Evolutionary conservation across 441 rosid species (phyloP).

Genomic region (Euphorbia corollata): DNA sequence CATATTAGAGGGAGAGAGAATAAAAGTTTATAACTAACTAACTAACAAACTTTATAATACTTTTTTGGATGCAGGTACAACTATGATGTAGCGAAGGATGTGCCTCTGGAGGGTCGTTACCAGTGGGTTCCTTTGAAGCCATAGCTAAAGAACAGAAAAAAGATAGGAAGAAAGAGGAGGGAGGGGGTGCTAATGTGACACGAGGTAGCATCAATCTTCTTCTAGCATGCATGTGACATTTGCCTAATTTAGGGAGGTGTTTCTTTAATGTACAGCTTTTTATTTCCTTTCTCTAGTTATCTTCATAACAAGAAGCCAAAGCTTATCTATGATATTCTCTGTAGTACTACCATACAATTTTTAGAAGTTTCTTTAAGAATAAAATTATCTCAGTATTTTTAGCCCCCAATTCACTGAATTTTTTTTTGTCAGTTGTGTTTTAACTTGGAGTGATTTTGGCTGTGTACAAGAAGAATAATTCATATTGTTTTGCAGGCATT

Average conservation of each 20-base stretch:
- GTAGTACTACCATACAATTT: neutral
- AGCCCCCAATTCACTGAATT: neutral
- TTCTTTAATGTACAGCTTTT: conserved; percentile 26
- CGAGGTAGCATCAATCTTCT: conserved; percentile 22
- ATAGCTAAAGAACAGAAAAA: neutral
- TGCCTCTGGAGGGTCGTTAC: conserved; percentile 70
- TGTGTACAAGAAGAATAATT: neutral
- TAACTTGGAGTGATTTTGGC: conserved; percentile 8
- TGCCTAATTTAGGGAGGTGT: conserved; percentile 15
- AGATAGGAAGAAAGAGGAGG: neutral
- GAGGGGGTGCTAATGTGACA: conserved; percentile 28
- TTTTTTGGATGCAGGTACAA: conserved; percentile 48
- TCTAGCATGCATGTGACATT: conserved; percentile 11
- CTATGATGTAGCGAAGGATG: conserved; percentile 55
- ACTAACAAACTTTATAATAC: conserved; percentile 17
- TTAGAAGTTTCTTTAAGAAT: conserved; percentile 9
- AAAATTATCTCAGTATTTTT: conserved; percentile 1
- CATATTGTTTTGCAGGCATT: conserved; percentile 11
- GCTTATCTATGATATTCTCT: conserved; percentile 2
- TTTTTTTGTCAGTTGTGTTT: conserved; percentile 3
- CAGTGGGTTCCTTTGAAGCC: conserved; percentile 63
- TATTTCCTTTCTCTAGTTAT: neutral
- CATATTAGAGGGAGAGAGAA: conserved; percentile 24
- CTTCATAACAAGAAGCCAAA: conserved; percentile 4
- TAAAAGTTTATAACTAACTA: conserved; percentile 35